Percentiles rank a stretch among this genome's conserved stretches.
Evolutionary conservation across 805 yeast genomes (phyloP).

Genomic region (Candida saitoana): DNA sequence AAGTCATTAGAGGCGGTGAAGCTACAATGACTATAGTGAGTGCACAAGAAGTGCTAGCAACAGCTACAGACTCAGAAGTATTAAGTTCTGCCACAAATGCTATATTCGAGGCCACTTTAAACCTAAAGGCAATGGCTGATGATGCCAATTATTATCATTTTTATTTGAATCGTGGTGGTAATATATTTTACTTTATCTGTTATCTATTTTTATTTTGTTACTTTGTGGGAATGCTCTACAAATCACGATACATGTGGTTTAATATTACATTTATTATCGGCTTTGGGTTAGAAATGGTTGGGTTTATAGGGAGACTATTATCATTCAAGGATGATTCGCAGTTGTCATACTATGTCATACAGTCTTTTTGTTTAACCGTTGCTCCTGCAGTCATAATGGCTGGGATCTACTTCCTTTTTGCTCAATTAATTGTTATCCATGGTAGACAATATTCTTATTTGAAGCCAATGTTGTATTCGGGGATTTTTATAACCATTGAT

Average conservation of each 20-base stretch:
- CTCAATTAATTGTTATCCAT: slow-evolving; percentile 23
- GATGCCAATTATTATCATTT: slow-evolving; percentile 27
- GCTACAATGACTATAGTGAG: slow-evolving; percentile 34
- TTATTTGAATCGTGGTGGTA: slow-evolving; percentile 25
- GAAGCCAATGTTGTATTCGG: slow-evolving; percentile 19
- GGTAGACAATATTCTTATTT: slow-evolving; percentile 35
- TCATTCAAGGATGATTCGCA: slow-evolving; percentile 10
- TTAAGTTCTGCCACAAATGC: slow-evolving; percentile 29
- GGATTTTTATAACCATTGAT: slow-evolving; percentile 28
- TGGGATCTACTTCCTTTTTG: slow-evolving; percentile 27
- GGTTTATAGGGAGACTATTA: slow-evolving; percentile 19
- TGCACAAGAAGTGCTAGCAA: slow-evolving; percentile 34
- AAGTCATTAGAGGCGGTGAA: slow-evolving; percentile 28
- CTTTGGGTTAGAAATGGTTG: slow-evolving; percentile 20
- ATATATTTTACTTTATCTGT: slow-evolving; percentile 26
- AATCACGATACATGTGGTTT: slow-evolving; percentile 37
- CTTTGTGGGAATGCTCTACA: slow-evolving; percentile 22
- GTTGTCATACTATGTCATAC: slow-evolving; percentile 18
- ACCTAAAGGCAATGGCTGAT: slow-evolving; percentile 24
- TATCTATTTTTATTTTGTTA: slow-evolving; percentile 23
- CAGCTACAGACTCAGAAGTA: slow-evolving; percentile 29
- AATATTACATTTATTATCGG: slow-evolving; percentile 33
- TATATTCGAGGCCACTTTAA: slow-evolving; percentile 29
- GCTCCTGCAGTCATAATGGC: slow-evolving; percentile 30
- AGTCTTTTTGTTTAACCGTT: slow-evolving; percentile 20